Base-by-base conservation (phyloP, 352 stramenopile genomes). In the Thraustochytrium sp. region DNA sequence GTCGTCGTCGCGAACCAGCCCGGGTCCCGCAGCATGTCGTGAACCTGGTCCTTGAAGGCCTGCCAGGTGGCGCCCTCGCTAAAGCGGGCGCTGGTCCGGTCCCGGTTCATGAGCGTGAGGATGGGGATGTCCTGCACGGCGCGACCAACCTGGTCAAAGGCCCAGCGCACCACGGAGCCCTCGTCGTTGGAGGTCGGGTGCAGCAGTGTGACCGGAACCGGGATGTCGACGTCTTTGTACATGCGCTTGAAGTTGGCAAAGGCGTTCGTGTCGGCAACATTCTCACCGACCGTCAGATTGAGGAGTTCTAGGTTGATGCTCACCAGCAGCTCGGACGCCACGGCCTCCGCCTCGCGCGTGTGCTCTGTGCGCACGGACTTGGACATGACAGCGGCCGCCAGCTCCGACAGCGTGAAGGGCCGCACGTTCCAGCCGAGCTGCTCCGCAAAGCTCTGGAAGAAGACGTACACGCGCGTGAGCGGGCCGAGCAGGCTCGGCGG, bases 381-480 rank as follows among this genome's bases (percentile, higher is more conserved):
- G 0, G 48, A 13, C 46, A 80, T 40, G 31, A 80, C 8, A 16
- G 68, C 68, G 5, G 68, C 68, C 18, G 53, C 68, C 18, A 80
- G 40, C 38, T 80, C 68, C 13, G 44, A 34, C 9, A 80, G 53
- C 23, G 68, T 48, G 26, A 80, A 80, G n/a, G 48, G 48, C 13
- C 31, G 44, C 11, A 80, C 63, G n/a, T 26, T 44, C 68, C 68
- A 80, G 13, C 46, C 46, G 48, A 80, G 68, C 31, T 80, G 68
- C 31, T 68, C 53, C 8, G 68, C 48, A n/a, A 80, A 63, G 68
- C 68, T 44, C 51, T 80, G 31, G 53, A 80, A 61, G n/a, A 80
- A 72, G n/a, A 48, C 26, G 49, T 63, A 80, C 23, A 80, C 68
- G 0, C 53, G 48, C 9, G 48, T n/a, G 11, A 80, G 18, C 16